phyloP scores from a whole-genome alignment of 345 rosid genomes.

The Barbarea vulgaris region DNA sequence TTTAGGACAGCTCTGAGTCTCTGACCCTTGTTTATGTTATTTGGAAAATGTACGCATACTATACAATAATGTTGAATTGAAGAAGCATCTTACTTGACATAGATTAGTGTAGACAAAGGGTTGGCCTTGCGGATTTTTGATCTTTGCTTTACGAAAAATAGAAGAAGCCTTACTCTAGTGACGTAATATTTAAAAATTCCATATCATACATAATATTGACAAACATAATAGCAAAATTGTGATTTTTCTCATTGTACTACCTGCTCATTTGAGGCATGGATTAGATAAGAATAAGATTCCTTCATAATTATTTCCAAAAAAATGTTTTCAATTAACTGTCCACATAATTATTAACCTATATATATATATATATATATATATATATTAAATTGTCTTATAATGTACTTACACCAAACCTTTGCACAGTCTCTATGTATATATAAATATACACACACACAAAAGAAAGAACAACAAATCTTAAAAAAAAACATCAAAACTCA shows the following conservation, averaged over 20 bases:
- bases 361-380: background rate
- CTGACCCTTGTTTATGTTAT: constrained; percentile 14
- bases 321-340: constrained; percentile 15
- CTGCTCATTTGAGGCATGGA: constrained; percentile 35
- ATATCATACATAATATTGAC: background rate
- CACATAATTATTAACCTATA: constrained; percentile 18
- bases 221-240: constrained; percentile 7
- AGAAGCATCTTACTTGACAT: constrained; percentile 23
- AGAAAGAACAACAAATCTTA: constrained; percentile 19
- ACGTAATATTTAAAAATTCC: background rate
- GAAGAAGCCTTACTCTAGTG: background rate
- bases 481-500: constrained; percentile 13
- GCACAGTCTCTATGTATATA: constrained; percentile 9
- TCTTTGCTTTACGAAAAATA: background rate
- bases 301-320: background rate
- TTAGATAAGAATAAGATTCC: constrained; percentile 23
- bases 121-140: constrained; percentile 12
- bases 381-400: constrained; percentile 14
- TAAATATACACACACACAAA: constrained; percentile 12
- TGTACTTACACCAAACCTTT: constrained; percentile 20
- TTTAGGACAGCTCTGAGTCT: constrained; percentile 27
- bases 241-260: constrained; percentile 13
- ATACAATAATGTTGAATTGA: constrained; percentile 14
- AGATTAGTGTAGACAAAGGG: constrained; percentile 3
- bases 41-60: background rate